phyloP scores from a whole-genome alignment of 345 rosid genomes.

The Dipteronia sinensis region DNA sequence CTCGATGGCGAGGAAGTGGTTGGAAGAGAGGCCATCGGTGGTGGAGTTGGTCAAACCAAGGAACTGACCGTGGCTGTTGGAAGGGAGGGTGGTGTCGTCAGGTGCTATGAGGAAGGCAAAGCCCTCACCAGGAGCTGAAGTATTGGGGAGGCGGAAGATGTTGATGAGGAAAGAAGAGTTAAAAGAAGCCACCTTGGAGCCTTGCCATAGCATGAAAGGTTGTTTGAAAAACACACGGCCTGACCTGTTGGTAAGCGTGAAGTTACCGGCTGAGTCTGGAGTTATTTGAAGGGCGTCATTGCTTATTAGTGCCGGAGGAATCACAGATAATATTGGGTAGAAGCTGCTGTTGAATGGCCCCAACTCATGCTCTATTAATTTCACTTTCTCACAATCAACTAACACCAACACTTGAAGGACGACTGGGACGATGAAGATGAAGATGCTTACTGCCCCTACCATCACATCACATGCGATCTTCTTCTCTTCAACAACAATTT shows the following conservation, averaged over 20 bases:
- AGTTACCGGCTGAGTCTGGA: conserved; percentile 41
- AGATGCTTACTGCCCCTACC: not conserved
- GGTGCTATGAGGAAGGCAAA: conserved; percentile 54
- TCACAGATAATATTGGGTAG: conserved; percentile 20
- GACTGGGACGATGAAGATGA: not conserved
- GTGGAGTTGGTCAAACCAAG: conserved; percentile 57
- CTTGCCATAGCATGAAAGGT: conserved; percentile 42
- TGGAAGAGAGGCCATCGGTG: conserved; percentile 42
- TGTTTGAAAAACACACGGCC: conserved; percentile 42
- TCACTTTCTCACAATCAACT: not conserved
- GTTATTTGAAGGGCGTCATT: conserved; percentile 52
- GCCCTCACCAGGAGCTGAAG: conserved; percentile 45
- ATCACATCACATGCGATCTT: not conserved
- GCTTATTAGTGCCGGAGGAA: conserved; percentile 33
- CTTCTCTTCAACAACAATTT: not conserved
- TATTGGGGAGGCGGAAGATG: conserved; percentile 24
- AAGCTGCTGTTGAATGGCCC: conserved; percentile 38
- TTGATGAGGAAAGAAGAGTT: conserved; percentile 53
- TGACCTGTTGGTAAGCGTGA: conserved; percentile 32
- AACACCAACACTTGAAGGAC: too few relatives aligned
- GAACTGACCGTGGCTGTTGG: conserved; percentile 42
- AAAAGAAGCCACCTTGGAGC: conserved; percentile 46
- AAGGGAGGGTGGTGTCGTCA: conserved; percentile 27
- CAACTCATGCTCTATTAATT: conserved; percentile 1
- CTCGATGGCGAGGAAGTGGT: conserved; percentile 53